Evolutionary conservation across 352 stramenopile species (phyloP), one percentile per base, ranked within the genome.

Genomic region (Blastocystis sp.): DNA sequence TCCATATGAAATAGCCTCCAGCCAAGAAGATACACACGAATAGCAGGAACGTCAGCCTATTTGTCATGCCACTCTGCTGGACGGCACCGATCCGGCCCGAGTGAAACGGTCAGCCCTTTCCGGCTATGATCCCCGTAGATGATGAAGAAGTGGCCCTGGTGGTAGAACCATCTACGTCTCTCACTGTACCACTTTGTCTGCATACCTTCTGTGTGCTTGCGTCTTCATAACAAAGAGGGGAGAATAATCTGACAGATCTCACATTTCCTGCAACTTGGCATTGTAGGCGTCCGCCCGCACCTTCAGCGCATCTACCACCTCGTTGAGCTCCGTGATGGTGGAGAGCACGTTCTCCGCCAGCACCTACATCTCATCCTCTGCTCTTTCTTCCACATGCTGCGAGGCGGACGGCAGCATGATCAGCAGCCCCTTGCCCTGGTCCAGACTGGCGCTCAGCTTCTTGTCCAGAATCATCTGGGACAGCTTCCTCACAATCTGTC

Each of bases 391-490:
- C 42, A 48, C 52, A 64, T 99, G 96, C 90, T 96, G 95, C 40
- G 93, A 91, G 7, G 92, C 90, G 81, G 94, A 94, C 89, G 98
- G 95, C 91, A 98, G 98, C 68, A 99, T 94, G 68, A 99, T 96
- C n/a, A 99, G 92, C 89, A 98, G 95, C 42, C 97, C 97, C 90
- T 98, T 97, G 76, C 97, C 97, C 91, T 99, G 97, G 93, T 99
- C 96, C 89, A 99, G 92, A 90, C 98, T 99, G 63, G 96, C 97
- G 78, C 95, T 93, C 90, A 99, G 96, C 90, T 98, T 98, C 89
- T 96, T 95, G 92, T 99, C 97, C 88, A 99, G 91, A 89, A 99
- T 99, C 97, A 99, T 99, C 92, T 99, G 96, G 77, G 94, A 98
- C 38, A 99, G 92, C 92, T 98, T 99, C 64, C 92, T 92, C 89